These are phyloP conservation scores for Grifola frondosa DNA, from an alignment of 1,284 basidiomycete genomes.

Conservation along the genomic window DNA sequence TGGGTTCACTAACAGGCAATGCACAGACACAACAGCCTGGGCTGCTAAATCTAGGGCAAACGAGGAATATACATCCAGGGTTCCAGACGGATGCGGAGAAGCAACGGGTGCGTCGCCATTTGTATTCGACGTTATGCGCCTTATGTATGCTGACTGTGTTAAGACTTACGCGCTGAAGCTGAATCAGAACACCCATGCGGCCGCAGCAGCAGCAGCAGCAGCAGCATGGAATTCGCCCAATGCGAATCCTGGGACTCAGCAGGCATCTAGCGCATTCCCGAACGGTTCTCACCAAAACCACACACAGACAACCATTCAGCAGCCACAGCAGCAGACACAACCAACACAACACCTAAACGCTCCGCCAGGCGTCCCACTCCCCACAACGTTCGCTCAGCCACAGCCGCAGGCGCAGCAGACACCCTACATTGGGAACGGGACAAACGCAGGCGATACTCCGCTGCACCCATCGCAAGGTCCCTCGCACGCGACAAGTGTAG, in stretches of 20 bases:
- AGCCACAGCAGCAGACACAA: conserved; percentile 29
- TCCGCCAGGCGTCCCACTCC: conserved; percentile 57
- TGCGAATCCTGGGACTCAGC: conserved; percentile 37
- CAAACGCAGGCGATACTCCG: conserved; percentile 30
- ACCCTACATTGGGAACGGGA: conserved; percentile 35
- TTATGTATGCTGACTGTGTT: conserved; percentile 8
- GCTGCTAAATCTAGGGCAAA: conserved; percentile 62
- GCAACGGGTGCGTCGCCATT: conserved; percentile 60
- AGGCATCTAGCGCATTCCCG: conserved; percentile 22
- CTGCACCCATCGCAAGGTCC: conserved; percentile 28
- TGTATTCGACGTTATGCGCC: conserved; percentile 5
- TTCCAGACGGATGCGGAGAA: conserved; percentile 69
- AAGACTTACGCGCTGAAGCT: conserved; percentile 60
- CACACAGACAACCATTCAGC: conserved; percentile 29
- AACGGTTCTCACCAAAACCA: conserved; percentile 38
- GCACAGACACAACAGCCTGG: conserved; percentile 56
- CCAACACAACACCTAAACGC: conserved; percentile 40
- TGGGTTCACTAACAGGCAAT: conserved; percentile 48
- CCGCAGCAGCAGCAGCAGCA: conserved; percentile 41
- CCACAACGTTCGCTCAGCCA: conserved; percentile 35
- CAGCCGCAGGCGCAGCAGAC: conserved; percentile 36
- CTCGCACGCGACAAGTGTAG: conserved; percentile 26
- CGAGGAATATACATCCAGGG: conserved; percentile 57
- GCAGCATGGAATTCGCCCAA: conserved; percentile 63
- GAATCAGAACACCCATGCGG: conserved; percentile 53